Percentiles rank a stretch among this genome's conserved stretches.
These are phyloP conservation scores for Tetracladium setigerum DNA, from an alignment of 495 filamentous ascomycete genomes.

Conservation along the genomic window DNA sequence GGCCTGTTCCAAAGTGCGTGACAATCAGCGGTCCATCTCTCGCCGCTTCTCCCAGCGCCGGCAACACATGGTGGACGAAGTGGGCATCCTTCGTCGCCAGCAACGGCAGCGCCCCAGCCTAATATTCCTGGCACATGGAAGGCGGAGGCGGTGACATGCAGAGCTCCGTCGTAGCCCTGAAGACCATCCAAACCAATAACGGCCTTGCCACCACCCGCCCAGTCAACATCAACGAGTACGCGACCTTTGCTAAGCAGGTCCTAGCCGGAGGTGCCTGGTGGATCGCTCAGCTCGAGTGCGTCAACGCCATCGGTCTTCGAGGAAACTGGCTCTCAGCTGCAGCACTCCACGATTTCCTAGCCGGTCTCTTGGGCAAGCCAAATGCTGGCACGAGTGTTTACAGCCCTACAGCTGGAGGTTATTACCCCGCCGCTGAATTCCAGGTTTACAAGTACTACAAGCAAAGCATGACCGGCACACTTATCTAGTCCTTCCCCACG, in stretches of 20 bases:
- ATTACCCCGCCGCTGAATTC: conserved; percentile 21
- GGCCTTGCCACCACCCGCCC: conserved; percentile 20
- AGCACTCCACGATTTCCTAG: conserved; percentile 31
- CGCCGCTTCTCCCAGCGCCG: conserved; percentile 10
- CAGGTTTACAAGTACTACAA: conserved; percentile 38
- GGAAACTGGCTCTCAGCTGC: conserved; percentile 30
- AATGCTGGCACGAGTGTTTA: conserved; percentile 14
- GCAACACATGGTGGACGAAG: conserved; percentile 26
- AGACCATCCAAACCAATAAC: conserved; percentile 19
- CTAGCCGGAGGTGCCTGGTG: conserved; percentile 30
- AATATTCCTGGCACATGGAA: conserved; percentile 30
- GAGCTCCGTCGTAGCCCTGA: conserved; percentile 14
- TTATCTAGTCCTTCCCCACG: conserved; percentile 22
- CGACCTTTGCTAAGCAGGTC: conserved; percentile 25
- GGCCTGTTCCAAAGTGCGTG: conserved; percentile 7
- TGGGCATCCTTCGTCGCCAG: conserved; percentile 19
- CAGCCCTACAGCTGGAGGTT: conserved; percentile 6
- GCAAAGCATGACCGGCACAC: conserved; percentile 29
- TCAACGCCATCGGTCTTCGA: conserved; percentile 28
- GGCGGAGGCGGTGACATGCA: conserved; percentile 23
- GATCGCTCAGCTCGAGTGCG: conserved; percentile 31
- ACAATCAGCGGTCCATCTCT: conserved; percentile 20
- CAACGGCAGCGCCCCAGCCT: conserved; percentile 30
- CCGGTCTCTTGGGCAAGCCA: conserved; percentile 25
- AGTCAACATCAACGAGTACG: conserved; percentile 39